Evolutionary conservation across 2,329 filamentous ascomycete genomes (phyloP), one percentile per base, ranked within the genome.

Genomic region (Laburnicola sp.): DNA sequence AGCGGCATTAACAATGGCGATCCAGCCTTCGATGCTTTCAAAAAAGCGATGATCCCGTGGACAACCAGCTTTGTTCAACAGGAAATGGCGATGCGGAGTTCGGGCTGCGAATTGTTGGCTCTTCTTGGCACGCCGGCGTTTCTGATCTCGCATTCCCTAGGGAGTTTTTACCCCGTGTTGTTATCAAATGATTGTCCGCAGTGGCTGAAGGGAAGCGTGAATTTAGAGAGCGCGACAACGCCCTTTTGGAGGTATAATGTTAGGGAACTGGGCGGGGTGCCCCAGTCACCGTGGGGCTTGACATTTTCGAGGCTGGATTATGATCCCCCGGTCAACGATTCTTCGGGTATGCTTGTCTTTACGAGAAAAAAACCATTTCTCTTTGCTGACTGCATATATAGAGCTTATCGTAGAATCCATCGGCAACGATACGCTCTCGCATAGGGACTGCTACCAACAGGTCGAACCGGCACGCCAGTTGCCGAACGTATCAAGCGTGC

Each of bases 401-500:
- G 55, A 58, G 32, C 55, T 58, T 31, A 27, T 44, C 6, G 45
- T 51, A 22, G 46, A 49, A 22, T 37, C 38, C 10, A 38, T 58
- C 10, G 55, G 55, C 5, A 45, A 59, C 34, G 59, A 63, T 35
- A 60, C 59, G 3, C 53, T 57, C 16, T 52, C 48, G 10, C 49
- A 44, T 21, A 49, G 62, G 32, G 59, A 58, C 11, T 68, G 65
- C 40, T 53, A 60, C 32, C 48, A 54, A 36, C 64, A 66, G 45
- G 56, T 51, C 23, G 53, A 60, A 37, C 52, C 57, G 2, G 57
- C 61, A 37, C 52, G 54, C 35, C 48, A 54, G 52, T 41, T 60
- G 43, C 51, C 57, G 2, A 68, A 67, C 22, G 54, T 69, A 21
- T 59, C 63, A 3, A 57, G 56, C 22, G 67, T 66, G 28, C 68